These are phyloP conservation scores for Desmodesmus armatus DNA, from an alignment of 139 green algal species.

Conservation along the genomic window DNA sequence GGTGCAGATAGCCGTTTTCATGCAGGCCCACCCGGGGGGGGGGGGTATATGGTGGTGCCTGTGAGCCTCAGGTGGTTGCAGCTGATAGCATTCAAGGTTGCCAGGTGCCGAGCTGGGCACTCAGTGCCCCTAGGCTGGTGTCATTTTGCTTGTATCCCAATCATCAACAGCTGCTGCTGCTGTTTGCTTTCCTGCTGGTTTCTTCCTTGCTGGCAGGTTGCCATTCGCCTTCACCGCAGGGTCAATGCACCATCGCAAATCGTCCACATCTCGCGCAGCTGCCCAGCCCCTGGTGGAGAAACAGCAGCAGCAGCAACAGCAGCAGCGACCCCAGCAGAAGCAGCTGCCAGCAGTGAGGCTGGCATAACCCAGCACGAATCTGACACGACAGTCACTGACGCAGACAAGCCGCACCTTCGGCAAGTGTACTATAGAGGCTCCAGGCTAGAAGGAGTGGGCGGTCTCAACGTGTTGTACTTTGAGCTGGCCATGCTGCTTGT, in stretches of 20 bases:
- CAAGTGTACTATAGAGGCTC: not conserved
- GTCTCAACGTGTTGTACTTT: slow-evolving; percentile 39
- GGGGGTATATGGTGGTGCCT: no score
- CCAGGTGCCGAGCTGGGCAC: no score
- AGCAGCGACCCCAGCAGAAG: no score
- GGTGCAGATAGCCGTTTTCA: no score
- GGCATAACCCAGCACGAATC: not conserved
- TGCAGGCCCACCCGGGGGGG: no score
- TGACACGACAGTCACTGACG: not conserved
- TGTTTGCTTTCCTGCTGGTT: not conserved
- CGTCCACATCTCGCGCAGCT: slow-evolving; percentile 1
- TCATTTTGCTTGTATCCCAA: no score
- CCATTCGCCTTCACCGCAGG: not conserved
- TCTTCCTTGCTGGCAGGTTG: not conserved
- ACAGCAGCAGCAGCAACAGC: slow-evolving; percentile 32
- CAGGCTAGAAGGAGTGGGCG: not conserved
- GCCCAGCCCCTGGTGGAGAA: not conserved
- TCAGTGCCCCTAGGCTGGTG: no score
- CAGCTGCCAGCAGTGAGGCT: not conserved
- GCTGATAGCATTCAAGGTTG: no score
- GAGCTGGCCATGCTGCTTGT: slow-evolving; percentile 31
- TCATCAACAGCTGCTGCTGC: slow-evolving; percentile 11
- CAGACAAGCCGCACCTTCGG: not conserved
- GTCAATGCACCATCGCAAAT: not conserved
- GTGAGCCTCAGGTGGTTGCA: no score